Percentiles rank a stretch among this genome's conserved stretches.
phyloP scores from a whole-genome alignment of 179 eudicot genomes.

The Silene coronaria region DNA sequence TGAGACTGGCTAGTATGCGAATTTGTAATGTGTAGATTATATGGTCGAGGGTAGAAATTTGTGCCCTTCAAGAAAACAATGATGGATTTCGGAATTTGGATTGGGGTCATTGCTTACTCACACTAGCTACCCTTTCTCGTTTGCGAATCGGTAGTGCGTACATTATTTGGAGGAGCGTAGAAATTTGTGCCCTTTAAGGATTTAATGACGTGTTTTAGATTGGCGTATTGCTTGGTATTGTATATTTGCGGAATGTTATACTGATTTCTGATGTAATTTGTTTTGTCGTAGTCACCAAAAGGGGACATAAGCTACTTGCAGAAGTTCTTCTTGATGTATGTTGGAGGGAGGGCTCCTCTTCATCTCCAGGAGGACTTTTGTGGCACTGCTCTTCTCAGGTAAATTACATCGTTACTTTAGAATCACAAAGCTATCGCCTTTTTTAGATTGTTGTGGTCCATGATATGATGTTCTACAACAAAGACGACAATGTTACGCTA shows the following conservation, averaged over 20 bases:
- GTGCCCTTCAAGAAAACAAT: background rate
- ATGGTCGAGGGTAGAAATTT: background rate
- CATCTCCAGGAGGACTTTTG: constrained; percentile 97
- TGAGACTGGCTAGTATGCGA: background rate
- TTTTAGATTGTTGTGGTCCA: background rate
- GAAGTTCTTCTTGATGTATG: constrained; percentile 91
- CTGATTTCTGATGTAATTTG: background rate
- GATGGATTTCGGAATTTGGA: background rate
- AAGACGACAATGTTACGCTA: background rate
- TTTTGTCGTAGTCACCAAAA: constrained; percentile 75
- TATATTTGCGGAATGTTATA: background rate
- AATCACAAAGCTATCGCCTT: background rate
- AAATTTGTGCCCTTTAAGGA: background rate
- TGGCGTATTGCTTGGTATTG: background rate
- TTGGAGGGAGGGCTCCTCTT: constrained; percentile 88
- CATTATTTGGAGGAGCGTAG: background rate
- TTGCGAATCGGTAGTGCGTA: background rate
- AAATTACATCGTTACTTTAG: background rate
- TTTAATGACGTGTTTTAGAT: background rate
- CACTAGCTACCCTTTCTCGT: background rate
- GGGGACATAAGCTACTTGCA: constrained; percentile 92
- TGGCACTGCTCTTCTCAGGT: constrained; percentile 98
- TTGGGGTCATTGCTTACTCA: background rate
- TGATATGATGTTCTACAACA: background rate
- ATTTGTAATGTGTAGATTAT: background rate